These are phyloP conservation scores for Rostrohypoxylon terebratum DNA, from an alignment of 495 filamentous ascomycete genomes.

Conservation along the genomic window DNA sequence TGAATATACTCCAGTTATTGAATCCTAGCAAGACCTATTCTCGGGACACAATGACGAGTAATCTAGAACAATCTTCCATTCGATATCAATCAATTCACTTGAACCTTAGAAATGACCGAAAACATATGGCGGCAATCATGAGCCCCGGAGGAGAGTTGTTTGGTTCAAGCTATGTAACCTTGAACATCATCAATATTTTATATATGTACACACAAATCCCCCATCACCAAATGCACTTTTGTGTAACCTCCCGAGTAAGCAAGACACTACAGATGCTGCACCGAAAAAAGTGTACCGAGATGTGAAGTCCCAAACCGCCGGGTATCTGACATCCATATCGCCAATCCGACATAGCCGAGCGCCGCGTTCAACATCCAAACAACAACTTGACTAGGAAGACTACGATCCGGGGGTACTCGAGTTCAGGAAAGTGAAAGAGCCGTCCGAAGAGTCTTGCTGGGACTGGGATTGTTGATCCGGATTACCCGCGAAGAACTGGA, in stretches of 20 bases:
- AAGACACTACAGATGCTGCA: slow-evolving; percentile 1
- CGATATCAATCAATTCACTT: background rate
- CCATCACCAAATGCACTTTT: slow-evolving; percentile 19
- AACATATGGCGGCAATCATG: background rate
- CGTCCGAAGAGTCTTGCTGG: slow-evolving; percentile 49
- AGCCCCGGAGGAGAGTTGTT: slow-evolving; percentile 30
- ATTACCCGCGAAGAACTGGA: slow-evolving; percentile 61
- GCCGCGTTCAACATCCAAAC: slow-evolving; percentile 21
- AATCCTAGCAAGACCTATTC: too few species aligned
- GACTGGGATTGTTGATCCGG: slow-evolving; percentile 52
- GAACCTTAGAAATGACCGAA: background rate
- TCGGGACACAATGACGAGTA: background rate
- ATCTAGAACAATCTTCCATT: background rate
- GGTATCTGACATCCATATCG: slow-evolving; percentile 34
- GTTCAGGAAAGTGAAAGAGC: slow-evolving; percentile 47
- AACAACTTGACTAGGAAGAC: background rate
- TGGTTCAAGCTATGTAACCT: slow-evolving; percentile 27
- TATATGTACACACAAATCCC: slow-evolving; percentile 14
- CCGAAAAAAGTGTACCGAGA: slow-evolving; percentile 19
- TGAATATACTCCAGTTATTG: too few species aligned
- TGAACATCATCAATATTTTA: background rate
- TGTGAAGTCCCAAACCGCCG: slow-evolving; percentile 3
- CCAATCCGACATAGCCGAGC: slow-evolving; percentile 23
- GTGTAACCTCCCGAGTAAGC: slow-evolving; percentile 1
- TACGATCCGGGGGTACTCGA: slow-evolving; percentile 34